Conservation (phyloP, 2,329 filamentous ascomycete genomes). For the Cordyceps javanica region DNA sequence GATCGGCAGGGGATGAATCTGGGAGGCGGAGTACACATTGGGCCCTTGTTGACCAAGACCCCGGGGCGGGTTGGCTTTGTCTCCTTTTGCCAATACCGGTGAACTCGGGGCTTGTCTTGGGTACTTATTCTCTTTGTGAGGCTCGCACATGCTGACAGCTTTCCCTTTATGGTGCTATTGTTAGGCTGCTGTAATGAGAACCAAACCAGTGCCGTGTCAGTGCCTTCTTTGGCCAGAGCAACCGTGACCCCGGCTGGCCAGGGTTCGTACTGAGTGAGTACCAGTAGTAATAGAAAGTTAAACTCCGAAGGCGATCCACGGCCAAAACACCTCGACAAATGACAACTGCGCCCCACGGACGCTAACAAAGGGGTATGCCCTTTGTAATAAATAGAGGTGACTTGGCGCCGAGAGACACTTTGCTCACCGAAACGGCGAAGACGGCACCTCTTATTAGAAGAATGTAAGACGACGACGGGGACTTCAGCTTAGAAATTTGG, state of each 20-base stretch:
- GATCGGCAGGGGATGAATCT: constrained; percentile 9
- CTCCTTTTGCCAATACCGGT: neutral
- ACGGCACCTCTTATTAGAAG: no score
- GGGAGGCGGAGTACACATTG: neutral
- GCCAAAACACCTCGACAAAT: neutral
- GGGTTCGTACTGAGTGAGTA: neutral
- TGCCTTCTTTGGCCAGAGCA: neutral
- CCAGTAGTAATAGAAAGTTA: no score
- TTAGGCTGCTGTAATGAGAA: no score
- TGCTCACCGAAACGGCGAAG: no score
- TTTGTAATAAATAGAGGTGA: neutral
- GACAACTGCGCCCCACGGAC: no score
- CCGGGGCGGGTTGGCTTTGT: neutral
- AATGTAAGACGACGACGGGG: no score
- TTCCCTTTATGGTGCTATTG: no score
- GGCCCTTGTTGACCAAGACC: neutral
- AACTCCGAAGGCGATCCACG: no score
- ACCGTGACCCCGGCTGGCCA: neutral
- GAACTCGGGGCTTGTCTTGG: no score
- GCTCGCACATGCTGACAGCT: constrained; percentile 1
- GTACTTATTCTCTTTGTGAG: neutral
- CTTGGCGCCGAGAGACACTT: no score
- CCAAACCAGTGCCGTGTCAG: no score
- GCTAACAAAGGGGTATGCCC: no score
- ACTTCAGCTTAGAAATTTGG: neutral